Evolutionary conservation across 2,329 filamentous ascomycete genomes (phyloP).

Genomic region (Dryadomyces sulphureus): DNA sequence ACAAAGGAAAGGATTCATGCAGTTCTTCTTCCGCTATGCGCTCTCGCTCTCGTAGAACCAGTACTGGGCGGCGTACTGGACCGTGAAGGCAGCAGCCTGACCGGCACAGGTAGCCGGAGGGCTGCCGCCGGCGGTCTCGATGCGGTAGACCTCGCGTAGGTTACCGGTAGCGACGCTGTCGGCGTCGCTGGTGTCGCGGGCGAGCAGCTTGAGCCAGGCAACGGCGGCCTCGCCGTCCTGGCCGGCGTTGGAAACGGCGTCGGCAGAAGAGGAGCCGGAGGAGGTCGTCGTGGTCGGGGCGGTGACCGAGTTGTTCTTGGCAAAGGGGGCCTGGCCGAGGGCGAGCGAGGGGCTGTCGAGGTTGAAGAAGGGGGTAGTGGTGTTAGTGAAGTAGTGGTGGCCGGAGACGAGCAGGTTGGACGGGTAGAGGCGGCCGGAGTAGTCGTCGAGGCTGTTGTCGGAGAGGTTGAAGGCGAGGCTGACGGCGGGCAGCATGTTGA

Average conservation of each 20-base stretch:
- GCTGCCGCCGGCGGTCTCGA: constrained; percentile 71
- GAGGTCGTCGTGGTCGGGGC: constrained; percentile 30
- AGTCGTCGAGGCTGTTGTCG: constrained; percentile 15
- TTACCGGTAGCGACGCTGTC: constrained; percentile 36
- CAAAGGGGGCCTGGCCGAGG: constrained; percentile 46
- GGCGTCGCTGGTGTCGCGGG: constrained; percentile 29
- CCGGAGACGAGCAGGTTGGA: constrained; percentile 52
- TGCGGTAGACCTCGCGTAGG: constrained; percentile 64
- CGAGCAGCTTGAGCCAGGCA: constrained; percentile 62
- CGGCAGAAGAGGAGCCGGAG: constrained; percentile 34
- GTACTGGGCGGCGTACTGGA: constrained; percentile 71
- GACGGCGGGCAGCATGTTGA: constrained; percentile 48
- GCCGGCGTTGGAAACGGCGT: constrained; percentile 28
- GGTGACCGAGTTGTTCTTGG: constrained; percentile 42
- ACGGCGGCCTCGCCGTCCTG: constrained; percentile 54
- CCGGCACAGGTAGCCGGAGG: constrained; percentile 60
- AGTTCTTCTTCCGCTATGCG: not conserved
- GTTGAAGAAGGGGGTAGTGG: constrained; percentile 65
- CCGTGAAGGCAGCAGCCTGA: constrained; percentile 46
- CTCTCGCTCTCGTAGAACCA: constrained; percentile 20
- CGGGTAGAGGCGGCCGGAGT: constrained; percentile 29
- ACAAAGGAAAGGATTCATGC: no score
- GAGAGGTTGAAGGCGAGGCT: constrained; percentile 51
- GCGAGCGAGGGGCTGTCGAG: constrained; percentile 42
- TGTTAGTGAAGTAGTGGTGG: constrained; percentile 62